Base-by-base conservation (phyloP, 2,329 filamentous ascomycete species). In the Ceratocystis smalleyi region DNA sequence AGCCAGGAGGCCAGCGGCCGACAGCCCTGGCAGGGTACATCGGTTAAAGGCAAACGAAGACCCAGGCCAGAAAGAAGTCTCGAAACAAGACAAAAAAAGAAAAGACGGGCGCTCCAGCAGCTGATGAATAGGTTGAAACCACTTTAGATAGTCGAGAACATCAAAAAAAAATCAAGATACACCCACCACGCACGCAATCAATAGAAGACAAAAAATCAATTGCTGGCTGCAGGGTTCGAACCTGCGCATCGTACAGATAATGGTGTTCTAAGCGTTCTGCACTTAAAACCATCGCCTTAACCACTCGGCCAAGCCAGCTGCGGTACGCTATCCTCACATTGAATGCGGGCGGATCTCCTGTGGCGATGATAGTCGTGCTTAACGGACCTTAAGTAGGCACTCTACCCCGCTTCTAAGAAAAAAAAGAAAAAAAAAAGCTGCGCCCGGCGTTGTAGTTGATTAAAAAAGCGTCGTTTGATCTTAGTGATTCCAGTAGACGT, bases 221-320 rank as follows among this genome's bases (percentile, higher is more conserved):
- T 65, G 59, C 63, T 65, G 63, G 55, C 63, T 61, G 59, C 63
- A 65, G 63, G 63, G 63, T 65, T 65, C 63, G 59, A 65, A 65
- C 59, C 57, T 65, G 63, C 63, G 59, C 59, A 65, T 65, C 63
- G 59, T 65, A 65, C 47, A 65, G 63, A 65, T 65, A 65, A 65
- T 65, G 63, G 59, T 65, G 57, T 54, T 55, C n/a, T 51, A 61
- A 65, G 59, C 51, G 32, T 15, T n/a, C 10, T 49, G 62, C 35
- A 64, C 63, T 65, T 65, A 61, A 65, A 65, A 65, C 63, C 59
- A 65, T 65, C 63, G 63, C 63, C 63, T 65, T 65, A 65, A 65
- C 63, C 63, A 65, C 62, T 64, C 62, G 62, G 59, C 63, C 63
- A 65, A 65, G 59, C 59, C 63, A 65, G 63, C 63, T 49, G 62